Evolutionary conservation across 768 basidiomycete species (phyloP), one percentile per base, ranked within the genome.

Genomic region (Cystofilobasidium macerans): DNA sequence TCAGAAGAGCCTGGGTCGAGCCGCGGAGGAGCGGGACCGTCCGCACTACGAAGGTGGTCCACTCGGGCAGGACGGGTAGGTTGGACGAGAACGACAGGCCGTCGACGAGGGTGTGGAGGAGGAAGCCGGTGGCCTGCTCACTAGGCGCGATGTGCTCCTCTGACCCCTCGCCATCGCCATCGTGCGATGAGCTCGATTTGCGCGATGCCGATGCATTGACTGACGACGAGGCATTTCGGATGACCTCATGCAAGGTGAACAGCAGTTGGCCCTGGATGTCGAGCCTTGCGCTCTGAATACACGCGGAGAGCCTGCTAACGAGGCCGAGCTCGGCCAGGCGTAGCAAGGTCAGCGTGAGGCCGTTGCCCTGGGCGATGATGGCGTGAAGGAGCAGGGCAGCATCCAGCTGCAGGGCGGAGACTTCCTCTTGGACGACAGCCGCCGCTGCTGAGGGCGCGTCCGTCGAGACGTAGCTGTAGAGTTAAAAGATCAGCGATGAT

Each of bases 31-130:
- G 88, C 5, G 89, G 85, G 22, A 93, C 78, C 0, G 90, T 88
- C 85, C 89, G 88, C 62, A 94, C 81, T 67, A 97, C 81, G 74
- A 99, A 98, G 74, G 98, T 94, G 32, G 98, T 80, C 94, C 94
- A 98, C 71, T 95, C 89, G 72, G 95, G 93, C 35, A 94, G 75
- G 30, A 94, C 82, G 0, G 89, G 81, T 33, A 85, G 83, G 76
- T 94, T 95, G 35, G 81, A 76, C 13, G 80, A 77, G 6, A 79
- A 74, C 14, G 85, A 78, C 56, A 98, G 83, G 3, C 89, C 94
- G 72, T 94, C 89, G 22, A 86, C 79, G 26, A 97, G 78, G 0
- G 86, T 85, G 70, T 87, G 87, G 0, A 86, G 81, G 32, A 95
- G 76, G n/a, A 48, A 90, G 81, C 0, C 87, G 26, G 51, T 51